These are phyloP conservation scores for Hymenotorrendiella dingleyae DNA, from an alignment of 2,329 filamentous ascomycete species.

Conservation along the genomic window DNA sequence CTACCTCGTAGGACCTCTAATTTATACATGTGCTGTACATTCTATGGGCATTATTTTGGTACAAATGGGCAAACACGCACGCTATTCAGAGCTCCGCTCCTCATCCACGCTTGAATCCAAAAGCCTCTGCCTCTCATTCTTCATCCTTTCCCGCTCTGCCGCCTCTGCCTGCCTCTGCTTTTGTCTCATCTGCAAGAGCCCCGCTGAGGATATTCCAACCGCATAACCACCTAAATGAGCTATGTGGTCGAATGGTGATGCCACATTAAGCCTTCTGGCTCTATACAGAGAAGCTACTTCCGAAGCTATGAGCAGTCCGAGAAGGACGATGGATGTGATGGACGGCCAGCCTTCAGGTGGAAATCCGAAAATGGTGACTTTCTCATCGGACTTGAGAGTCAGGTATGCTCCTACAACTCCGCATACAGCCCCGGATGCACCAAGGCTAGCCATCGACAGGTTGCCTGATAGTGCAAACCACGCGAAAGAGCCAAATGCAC, in stretches of 20 bases:
- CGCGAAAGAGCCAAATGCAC: constrained; percentile 52
- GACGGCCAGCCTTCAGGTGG: constrained; percentile 48
- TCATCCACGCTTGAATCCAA: too few relatives aligned
- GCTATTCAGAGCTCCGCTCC: too few relatives aligned
- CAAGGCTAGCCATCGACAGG: constrained; percentile 47
- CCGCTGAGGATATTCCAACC: constrained; percentile 26
- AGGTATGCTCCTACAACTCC: constrained; percentile 58
- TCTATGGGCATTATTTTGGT: too few relatives aligned
- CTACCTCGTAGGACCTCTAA: too few relatives aligned
- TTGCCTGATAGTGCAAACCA: constrained; percentile 34
- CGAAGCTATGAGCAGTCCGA: constrained; percentile 47
- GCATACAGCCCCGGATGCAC: constrained; percentile 60
- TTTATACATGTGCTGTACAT: too few relatives aligned
- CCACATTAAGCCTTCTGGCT: neutral
- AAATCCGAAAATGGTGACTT: constrained; percentile 51
- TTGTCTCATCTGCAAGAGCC: constrained; percentile 21
- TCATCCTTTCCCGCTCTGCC: constrained; percentile 19
- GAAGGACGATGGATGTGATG: constrained; percentile 48
- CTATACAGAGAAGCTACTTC: constrained; percentile 38
- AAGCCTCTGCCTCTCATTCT: constrained; percentile 16
- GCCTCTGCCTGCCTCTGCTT: constrained; percentile 20
- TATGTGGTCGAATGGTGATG: constrained; percentile 31
- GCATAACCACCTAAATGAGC: constrained; percentile 34
- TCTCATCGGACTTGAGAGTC: constrained; percentile 50
- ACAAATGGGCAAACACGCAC: too few relatives aligned